Evolutionary conservation across 257 asterid species (phyloP).

Genomic region (Solanum bulbocastanum): DNA sequence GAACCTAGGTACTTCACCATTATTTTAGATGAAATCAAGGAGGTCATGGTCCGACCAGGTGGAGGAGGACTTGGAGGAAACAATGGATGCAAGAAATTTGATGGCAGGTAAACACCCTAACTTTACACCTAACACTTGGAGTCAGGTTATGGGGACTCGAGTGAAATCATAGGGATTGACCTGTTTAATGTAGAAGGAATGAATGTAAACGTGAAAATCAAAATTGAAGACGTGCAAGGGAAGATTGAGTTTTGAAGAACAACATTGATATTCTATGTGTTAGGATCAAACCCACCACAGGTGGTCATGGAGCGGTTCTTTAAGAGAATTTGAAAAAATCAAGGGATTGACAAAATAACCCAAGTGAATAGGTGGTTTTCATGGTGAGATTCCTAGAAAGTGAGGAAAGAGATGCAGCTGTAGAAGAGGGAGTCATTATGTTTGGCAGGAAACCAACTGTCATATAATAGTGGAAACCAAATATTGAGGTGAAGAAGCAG

Average conservation of each 20-base stretch:
- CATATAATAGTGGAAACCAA: neutral
- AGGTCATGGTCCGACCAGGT: neutral
- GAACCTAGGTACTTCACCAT: neutral
- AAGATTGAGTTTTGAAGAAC: neutral
- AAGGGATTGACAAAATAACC: neutral
- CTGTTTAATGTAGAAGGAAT: neutral
- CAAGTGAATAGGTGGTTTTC: neutral
- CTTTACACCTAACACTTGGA: neutral
- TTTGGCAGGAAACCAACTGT: neutral
- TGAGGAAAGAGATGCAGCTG: neutral
- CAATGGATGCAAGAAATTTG: neutral
- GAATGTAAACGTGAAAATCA: neutral
- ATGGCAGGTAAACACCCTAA: no score
- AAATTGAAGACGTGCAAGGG: neutral
- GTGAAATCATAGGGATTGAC: neutral
- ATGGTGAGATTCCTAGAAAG: neutral
- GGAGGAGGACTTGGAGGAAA: neutral
- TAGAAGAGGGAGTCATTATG: neutral
- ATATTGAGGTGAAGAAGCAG: neutral
- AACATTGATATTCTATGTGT: neutral
- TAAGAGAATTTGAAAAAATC: neutral
- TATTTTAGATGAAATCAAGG: neutral
- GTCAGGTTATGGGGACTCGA: neutral
- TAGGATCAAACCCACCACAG: neutral
- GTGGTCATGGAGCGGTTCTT: neutral